Base-by-base conservation (phyloP, 2,329 filamentous ascomycete genomes). In the Colletotrichum shisoi region DNA sequence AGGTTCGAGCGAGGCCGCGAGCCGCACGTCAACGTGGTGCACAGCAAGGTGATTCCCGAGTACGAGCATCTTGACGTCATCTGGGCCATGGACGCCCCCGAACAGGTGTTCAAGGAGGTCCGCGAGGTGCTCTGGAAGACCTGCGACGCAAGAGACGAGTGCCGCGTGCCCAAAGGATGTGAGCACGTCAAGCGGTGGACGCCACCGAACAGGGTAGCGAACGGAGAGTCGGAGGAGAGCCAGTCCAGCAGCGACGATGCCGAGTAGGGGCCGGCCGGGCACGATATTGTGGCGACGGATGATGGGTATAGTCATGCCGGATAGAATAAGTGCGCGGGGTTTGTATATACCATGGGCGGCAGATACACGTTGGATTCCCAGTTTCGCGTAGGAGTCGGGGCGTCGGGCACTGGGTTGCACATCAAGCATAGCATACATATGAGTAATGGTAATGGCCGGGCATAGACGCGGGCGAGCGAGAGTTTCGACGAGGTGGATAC, bases 61-160 rank as follows among this genome's bases (percentile, higher is more conserved):
- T 96, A 97, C 76, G 94, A 97, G 79, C 94, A 98, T 78, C 84
- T 98, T 4, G 94, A 97, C 78, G 92, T 97, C 1, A 88, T 98
- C 44, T 97, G 94, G 94, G 93, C 94, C 0, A 92, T 97, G 83
- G 93, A 97, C 74, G 88, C 89, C 0, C 87, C 93, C 17, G 89
- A 94, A 54, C 87, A 94, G 76, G 91, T 97, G 0, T 95, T 94
- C 5, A 84, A 82, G 63, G 94, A 96, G 79, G 81, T 97, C 0
- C 85, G 88, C 37, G 89, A 94, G 73, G 89, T 96, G 15, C 77
- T 97, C 13, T 97, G 94, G 94, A 89, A 89, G 77, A 96, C 92
- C 1, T 81, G 88, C 79, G 42, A 87, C 53, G 81, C 71, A 34
- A 77, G 87, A 59, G 80, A 81, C 12, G 62, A 78, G 24, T 94